phyloP scores from a whole-genome alignment of 2,329 filamentous ascomycete species.

The Fusarium nodosum region DNA sequence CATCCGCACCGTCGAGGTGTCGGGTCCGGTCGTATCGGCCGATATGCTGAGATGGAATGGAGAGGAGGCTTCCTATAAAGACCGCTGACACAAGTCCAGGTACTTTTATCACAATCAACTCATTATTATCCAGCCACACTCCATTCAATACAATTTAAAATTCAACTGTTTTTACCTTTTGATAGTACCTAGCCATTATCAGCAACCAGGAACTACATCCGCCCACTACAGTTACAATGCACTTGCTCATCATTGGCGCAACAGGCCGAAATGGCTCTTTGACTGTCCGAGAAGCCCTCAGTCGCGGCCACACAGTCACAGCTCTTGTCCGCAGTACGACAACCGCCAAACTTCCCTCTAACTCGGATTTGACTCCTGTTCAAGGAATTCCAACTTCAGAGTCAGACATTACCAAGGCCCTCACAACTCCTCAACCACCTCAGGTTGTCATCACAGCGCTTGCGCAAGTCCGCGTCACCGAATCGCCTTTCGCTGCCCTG shows the following conservation, averaged over 20 bases:
- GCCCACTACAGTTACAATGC: slow-evolving; percentile 4
- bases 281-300: slow-evolving; percentile 23
- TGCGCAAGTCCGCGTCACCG: slow-evolving; percentile 18
- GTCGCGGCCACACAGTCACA: slow-evolving; percentile 21
- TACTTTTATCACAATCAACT: rapidly evolving
- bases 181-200: background rate
- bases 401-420: slow-evolving; percentile 7
- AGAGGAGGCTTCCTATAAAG: slow-evolving; percentile 19
- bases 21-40: slow-evolving; percentile 19
- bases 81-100: background rate
- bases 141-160: background rate
- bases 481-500: slow-evolving; percentile 18
- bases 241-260: slow-evolving; percentile 35
- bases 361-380: slow-evolving; percentile 22
- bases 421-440: background rate
- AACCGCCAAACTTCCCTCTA: background rate
- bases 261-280: slow-evolving; percentile 39
- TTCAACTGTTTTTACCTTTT: background rate
- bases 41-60: rapidly evolving
- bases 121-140: background rate
- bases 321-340: slow-evolving; percentile 25
- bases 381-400: slow-evolving; percentile 28
- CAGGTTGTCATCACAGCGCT: slow-evolving; percentile 21
- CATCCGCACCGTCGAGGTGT: background rate
- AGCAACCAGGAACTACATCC: background rate